These are phyloP conservation scores for Paramecium primaurelia DNA, from an alignment of 73 alveolate genomes.

Conservation along the genomic window DNA sequence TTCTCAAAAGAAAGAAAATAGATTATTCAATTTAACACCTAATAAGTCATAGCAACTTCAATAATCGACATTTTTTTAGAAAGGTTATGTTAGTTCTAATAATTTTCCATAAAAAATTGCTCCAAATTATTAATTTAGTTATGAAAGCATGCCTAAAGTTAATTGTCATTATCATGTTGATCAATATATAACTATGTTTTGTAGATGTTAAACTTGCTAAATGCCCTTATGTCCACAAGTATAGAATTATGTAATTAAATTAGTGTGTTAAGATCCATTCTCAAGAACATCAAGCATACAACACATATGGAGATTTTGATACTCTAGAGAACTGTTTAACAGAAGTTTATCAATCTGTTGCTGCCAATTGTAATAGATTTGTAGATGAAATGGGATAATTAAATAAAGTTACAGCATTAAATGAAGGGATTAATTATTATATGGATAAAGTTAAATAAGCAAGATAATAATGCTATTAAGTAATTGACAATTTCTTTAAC, in stretches of 20 bases:
- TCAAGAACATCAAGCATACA: conserved; percentile 28
- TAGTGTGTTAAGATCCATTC: conserved; percentile 43
- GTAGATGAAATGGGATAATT: background rate
- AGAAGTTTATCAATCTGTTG: background rate
- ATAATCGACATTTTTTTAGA: background rate
- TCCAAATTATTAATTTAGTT: background rate
- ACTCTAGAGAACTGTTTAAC: conserved; percentile 29
- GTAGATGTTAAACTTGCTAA: conserved; percentile 6
- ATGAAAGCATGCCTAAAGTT: conserved; percentile 44
- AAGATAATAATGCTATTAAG: background rate
- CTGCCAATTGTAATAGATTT: conserved; percentile 5
- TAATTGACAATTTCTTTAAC: conserved; percentile 25
- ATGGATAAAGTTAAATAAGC: conserved; percentile 43
- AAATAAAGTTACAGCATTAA: background rate
- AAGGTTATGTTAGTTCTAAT: background rate
- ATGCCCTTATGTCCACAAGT: conserved; percentile 48
- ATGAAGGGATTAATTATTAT: background rate
- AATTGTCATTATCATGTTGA: conserved; percentile 35
- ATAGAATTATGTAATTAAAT: background rate
- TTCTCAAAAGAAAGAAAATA: background rate
- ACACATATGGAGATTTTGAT: conserved; percentile 34
- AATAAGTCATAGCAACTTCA: background rate
- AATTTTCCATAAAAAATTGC: background rate
- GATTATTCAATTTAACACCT: background rate
- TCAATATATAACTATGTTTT: conserved; percentile 39